Evolutionary conservation across 2,329 filamentous ascomycete genomes (phyloP).

Genomic region (Penicillium sp.): DNA sequence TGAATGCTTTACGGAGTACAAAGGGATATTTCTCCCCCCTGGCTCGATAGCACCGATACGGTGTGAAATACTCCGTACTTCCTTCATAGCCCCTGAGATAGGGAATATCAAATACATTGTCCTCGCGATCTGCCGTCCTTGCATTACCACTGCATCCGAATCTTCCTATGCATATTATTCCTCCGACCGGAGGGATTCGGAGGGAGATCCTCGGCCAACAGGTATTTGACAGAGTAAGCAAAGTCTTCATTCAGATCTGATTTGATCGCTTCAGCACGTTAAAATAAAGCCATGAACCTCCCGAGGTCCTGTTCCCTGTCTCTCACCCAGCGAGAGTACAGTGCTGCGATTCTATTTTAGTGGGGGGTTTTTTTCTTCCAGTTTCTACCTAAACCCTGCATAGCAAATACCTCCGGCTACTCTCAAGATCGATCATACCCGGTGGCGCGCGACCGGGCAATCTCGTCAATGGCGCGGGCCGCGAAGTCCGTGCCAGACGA

Average conservation of each 20-base stretch:
- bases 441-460: conserved; percentile 19
- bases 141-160: conserved; percentile 18
- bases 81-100: background rate
- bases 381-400: background rate
- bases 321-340: conserved; percentile 4
- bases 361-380: background rate
- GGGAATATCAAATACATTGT: conserved; percentile 1
- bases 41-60: background rate
- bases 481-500: conserved; percentile 33
- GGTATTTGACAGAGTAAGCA: background rate
- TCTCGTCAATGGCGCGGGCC: conserved; percentile 29
- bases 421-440: conserved; percentile 23
- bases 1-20: conserved; percentile 2
- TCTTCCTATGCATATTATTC: conserved; percentile 10
- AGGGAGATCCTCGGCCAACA: conserved; percentile 11
- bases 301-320: background rate
- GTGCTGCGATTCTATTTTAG: conserved; percentile 6
- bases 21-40: conserved; percentile 7
- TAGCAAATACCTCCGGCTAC: background rate
- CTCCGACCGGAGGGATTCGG: conserved; percentile 18
- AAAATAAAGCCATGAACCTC: background rate
- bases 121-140: conserved; percentile 9
- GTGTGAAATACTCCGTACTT: too few relatives aligned
- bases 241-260: too few relatives aligned
- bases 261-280: background rate